Percentiles rank a stretch among this genome's conserved stretches.
phyloP scores from a whole-genome alignment of 768 basidiomycete genomes.

The Neoboletus magnificus region DNA sequence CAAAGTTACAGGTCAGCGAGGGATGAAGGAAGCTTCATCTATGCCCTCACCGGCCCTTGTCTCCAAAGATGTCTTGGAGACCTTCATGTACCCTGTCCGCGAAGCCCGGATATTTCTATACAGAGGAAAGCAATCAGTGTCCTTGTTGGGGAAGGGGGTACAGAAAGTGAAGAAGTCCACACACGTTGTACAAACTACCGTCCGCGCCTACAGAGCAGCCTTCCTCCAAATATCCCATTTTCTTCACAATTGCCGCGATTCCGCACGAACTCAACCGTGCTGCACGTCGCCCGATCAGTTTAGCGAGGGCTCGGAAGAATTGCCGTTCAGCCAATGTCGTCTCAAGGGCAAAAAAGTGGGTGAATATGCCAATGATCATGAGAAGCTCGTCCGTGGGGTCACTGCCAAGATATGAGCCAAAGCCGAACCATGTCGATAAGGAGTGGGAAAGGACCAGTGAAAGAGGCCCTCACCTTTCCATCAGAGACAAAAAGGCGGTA shows the following conservation, averaged over 20 bases:
- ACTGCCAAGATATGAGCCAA: constrained; percentile 37
- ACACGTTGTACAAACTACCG: constrained; percentile 90
- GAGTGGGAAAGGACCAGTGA: not conserved
- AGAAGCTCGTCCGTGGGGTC: constrained; percentile 96
- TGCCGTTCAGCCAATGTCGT: constrained; percentile 95
- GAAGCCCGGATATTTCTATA: constrained; percentile 95
- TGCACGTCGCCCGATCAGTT: constrained; percentile 83
- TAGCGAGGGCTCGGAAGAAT: constrained; percentile 93
- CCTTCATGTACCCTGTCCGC: constrained; percentile 92
- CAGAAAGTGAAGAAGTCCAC: constrained; percentile 21
- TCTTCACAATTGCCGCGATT: constrained; percentile 93
- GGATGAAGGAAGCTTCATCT: not conserved
- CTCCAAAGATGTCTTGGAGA: constrained; percentile 91
- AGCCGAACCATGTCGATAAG: not conserved
- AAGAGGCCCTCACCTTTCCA: constrained; percentile 73
- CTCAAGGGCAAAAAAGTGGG: constrained; percentile 94
- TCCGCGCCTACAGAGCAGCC: constrained; percentile 90
- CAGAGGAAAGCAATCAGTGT: not conserved
- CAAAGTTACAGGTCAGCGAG: not conserved
- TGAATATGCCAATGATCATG: constrained; percentile 96
- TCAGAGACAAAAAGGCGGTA: constrained; percentile 94
- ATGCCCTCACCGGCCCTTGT: constrained; percentile 77
- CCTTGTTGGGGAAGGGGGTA: not conserved
- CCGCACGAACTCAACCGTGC: constrained; percentile 92
- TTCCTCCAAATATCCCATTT: constrained; percentile 90